These are phyloP conservation scores for Kwoniella shandongensis DNA, from an alignment of 768 basidiomycete species.

Conservation along the genomic window DNA sequence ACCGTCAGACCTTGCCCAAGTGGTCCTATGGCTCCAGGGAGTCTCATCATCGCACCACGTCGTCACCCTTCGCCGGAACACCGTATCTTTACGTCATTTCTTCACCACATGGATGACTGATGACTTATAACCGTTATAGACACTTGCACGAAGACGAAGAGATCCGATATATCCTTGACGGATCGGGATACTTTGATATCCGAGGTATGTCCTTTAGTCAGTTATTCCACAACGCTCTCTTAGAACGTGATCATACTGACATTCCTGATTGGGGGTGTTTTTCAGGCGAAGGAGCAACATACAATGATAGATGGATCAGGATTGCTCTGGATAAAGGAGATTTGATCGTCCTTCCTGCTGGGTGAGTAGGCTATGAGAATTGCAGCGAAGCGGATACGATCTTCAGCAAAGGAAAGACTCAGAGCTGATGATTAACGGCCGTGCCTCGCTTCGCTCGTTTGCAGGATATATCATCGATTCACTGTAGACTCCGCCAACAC, in stretches of 20 bases:
- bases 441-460: neutral
- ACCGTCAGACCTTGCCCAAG: no score
- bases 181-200: conserved; percentile 91
- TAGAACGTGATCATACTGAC: no score
- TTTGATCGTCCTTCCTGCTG: conserved; percentile 80
- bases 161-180: conserved; percentile 80
- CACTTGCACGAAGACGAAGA: conserved; percentile 97
- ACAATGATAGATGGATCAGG: conserved; percentile 68
- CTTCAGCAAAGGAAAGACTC: neutral
- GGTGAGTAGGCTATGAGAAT: conserved; percentile 52
- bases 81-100: no score
- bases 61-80: no score
- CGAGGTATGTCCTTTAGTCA: conserved; percentile 61
- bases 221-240: no score
- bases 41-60: no score
- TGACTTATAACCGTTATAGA: conserved; percentile 54
- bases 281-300: conserved; percentile 8
- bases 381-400: neutral
- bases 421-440: neutral
- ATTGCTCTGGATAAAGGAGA: conserved; percentile 74
- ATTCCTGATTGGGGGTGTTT: neutral
- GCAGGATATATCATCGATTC: conserved; percentile 83
- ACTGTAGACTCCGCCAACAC: conserved; percentile 74
- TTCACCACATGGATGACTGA: no score
- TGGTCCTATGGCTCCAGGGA: no score